phyloP scores from a whole-genome alignment of 2,329 filamentous ascomycete species.

The Scedosporium minutisporum region DNA sequence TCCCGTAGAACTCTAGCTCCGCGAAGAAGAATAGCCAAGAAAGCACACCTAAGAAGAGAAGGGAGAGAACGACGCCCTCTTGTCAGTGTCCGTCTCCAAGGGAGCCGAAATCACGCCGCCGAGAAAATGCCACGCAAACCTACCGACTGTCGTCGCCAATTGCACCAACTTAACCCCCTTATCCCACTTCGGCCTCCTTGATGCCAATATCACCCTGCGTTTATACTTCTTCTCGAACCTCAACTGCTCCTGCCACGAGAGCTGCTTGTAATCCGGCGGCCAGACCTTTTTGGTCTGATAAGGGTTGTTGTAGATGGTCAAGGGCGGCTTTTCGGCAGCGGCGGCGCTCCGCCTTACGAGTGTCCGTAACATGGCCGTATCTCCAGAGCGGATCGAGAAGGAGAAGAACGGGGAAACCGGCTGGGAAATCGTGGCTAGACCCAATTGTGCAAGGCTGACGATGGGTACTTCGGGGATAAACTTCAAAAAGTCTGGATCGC shows the following conservation, averaged over 20 bases:
- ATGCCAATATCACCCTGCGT: slow-evolving; percentile 53
- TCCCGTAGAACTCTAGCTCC: slow-evolving; percentile 35
- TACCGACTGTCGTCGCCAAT: slow-evolving; percentile 47
- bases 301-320: slow-evolving; percentile 39
- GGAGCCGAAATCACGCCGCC: neutral
- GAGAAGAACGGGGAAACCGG: neutral
- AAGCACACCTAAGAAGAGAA: slow-evolving; percentile 21
- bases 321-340: slow-evolving; percentile 16
- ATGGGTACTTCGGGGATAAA: too few relatives aligned
- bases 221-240: slow-evolving; percentile 72
- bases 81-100: neutral
- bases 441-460: too few relatives aligned
- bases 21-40: slow-evolving; percentile 29
- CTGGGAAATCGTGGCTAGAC: too few relatives aligned
- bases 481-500: too few relatives aligned
- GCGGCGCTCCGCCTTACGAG: slow-evolving; percentile 18
- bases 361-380: slow-evolving; percentile 23
- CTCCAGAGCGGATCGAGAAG: neutral
- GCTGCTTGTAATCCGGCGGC: slow-evolving; percentile 66
- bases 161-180: slow-evolving; percentile 58
- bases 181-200: slow-evolving; percentile 52
- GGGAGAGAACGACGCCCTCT: neutral
- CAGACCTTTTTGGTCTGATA: slow-evolving; percentile 62
- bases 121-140: slow-evolving; percentile 15
- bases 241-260: slow-evolving; percentile 65